Evolutionary conservation across 805 yeast genomes (phyloP).

Genomic region (Ogataea ganodermae): DNA sequence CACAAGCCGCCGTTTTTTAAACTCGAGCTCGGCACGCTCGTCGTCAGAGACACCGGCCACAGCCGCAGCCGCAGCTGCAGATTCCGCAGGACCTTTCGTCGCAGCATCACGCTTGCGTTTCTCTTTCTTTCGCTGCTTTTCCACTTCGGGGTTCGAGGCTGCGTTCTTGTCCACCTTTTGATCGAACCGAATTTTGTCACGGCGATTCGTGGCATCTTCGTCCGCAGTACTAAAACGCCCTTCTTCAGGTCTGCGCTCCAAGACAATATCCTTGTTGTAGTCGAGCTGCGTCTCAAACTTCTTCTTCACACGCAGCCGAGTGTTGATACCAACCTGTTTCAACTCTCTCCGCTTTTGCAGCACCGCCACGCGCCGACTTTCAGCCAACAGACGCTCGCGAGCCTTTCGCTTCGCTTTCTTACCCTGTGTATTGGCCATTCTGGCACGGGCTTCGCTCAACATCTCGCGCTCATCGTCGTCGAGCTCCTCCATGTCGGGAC

Average conservation of each 20-base stretch:
- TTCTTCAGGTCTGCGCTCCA: slow-evolving; percentile 64
- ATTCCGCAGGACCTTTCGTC: slow-evolving; percentile 8
- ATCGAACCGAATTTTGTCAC: slow-evolving; percentile 45
- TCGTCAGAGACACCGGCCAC: slow-evolving; percentile 12
- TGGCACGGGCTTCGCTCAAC: slow-evolving; percentile 92
- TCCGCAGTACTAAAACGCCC: slow-evolving; percentile 70
- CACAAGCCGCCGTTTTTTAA: slow-evolving; percentile 40
- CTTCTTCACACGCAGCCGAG: slow-evolving; percentile 51
- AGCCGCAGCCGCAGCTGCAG: neutral
- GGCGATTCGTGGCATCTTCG: slow-evolving; percentile 50
- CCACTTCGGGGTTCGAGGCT: slow-evolving; percentile 40
- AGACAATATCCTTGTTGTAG: slow-evolving; percentile 80
- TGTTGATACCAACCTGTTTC: slow-evolving; percentile 73
- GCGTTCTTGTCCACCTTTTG: slow-evolving; percentile 47
- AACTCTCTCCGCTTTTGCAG: slow-evolving; percentile 79
- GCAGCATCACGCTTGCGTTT: slow-evolving; percentile 31
- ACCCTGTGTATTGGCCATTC: slow-evolving; percentile 90
- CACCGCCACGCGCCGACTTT: slow-evolving; percentile 71
- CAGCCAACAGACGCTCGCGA: slow-evolving; percentile 79
- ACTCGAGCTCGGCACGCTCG: slow-evolving; percentile 21
- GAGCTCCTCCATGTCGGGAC: slow-evolving; percentile 76
- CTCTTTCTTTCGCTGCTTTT: slow-evolving; percentile 35
- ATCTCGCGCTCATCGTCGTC: slow-evolving; percentile 90
- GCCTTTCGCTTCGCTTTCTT: slow-evolving; percentile 91
- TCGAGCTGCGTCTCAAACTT: slow-evolving; percentile 66